Percentiles rank a stretch among this genome's conserved stretches.
These are phyloP conservation scores for Ceratocystis destructans DNA, from an alignment of 2,329 filamentous ascomycete species.

Conservation along the genomic window DNA sequence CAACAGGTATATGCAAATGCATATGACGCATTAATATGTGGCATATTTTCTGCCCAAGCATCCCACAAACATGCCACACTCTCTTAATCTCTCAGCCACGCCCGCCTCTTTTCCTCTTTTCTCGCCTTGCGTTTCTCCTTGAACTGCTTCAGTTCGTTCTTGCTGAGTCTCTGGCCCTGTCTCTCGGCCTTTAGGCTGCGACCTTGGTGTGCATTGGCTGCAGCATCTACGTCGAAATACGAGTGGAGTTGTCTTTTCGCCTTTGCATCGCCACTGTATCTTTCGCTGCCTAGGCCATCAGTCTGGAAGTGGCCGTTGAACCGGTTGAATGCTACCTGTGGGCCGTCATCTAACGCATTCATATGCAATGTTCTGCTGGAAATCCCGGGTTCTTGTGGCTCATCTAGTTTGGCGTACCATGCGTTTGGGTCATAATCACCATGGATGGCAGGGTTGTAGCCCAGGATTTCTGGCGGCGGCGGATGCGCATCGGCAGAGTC, in stretches of 20 bases:
- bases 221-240: slow-evolving; percentile 91
- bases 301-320: slow-evolving; percentile 77
- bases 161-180: slow-evolving; percentile 67
- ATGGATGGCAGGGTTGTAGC: slow-evolving; percentile 93
- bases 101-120: slow-evolving; percentile 88
- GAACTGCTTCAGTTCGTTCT: slow-evolving; percentile 78
- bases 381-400: slow-evolving; percentile 24
- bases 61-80: background rate
- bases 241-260: slow-evolving; percentile 77
- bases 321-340: slow-evolving; percentile 69
- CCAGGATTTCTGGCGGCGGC: slow-evolving; percentile 27
- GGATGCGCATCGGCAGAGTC: slow-evolving; percentile 18
- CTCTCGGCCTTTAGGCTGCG: slow-evolving; percentile 84
- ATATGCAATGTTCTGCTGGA: slow-evolving; percentile 26
- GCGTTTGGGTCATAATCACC: slow-evolving; percentile 92
- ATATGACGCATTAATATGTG: no score
- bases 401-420: slow-evolving; percentile 61
- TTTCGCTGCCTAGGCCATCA: slow-evolving; percentile 52
- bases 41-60: background rate
- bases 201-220: slow-evolving; percentile 80
- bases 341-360: slow-evolving; percentile 25
- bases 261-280: slow-evolving; percentile 79
- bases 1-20: background rate
- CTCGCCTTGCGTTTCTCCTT: slow-evolving; percentile 77
- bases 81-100: slow-evolving; percentile 74